Conservation (phyloP, 345 rosid genomes). For the Populus deltoides region DNA sequence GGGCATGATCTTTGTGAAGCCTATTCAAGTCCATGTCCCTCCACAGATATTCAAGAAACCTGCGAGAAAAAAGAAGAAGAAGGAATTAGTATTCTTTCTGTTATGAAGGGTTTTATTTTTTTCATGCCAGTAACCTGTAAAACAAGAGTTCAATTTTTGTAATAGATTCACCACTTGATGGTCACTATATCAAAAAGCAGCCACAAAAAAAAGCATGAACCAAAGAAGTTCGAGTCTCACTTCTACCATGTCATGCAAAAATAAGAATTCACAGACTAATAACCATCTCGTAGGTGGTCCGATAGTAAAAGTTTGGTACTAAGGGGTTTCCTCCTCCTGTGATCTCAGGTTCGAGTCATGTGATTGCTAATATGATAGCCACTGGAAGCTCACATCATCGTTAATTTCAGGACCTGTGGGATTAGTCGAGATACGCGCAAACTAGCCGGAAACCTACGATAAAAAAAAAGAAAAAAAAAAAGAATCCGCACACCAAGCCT, state of each 20-base stretch:
- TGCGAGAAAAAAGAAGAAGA: constrained; percentile 14
- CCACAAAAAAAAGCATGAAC: not conserved
- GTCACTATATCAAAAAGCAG: not conserved
- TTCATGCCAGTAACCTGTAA: not conserved
- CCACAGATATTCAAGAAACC: constrained; percentile 94
- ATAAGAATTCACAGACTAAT: not conserved
- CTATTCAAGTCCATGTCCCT: constrained; percentile 91
- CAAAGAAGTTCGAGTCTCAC: not conserved
- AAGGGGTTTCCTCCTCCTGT: too few species aligned
- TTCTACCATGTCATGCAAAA: not conserved
- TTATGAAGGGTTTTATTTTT: not conserved
- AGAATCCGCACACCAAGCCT: not conserved
- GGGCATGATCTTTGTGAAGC: constrained; percentile 48
- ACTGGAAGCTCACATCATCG: too few species aligned
- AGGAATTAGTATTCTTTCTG: not conserved
- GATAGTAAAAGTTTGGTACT: too few species aligned
- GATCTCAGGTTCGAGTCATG: too few species aligned
- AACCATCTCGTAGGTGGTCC: too few species aligned
- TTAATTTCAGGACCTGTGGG: too few species aligned
- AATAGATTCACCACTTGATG: not conserved
- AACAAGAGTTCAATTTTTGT: not conserved
- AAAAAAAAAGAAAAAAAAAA: not conserved
- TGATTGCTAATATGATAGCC: too few species aligned
- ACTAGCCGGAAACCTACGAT: too few species aligned
- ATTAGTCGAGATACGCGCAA: too few species aligned